Percentiles rank a stretch among this genome's conserved stretches.
Conservation (phyloP, 2,329 filamentous ascomycete species). For the Fusarium domesticum region DNA sequence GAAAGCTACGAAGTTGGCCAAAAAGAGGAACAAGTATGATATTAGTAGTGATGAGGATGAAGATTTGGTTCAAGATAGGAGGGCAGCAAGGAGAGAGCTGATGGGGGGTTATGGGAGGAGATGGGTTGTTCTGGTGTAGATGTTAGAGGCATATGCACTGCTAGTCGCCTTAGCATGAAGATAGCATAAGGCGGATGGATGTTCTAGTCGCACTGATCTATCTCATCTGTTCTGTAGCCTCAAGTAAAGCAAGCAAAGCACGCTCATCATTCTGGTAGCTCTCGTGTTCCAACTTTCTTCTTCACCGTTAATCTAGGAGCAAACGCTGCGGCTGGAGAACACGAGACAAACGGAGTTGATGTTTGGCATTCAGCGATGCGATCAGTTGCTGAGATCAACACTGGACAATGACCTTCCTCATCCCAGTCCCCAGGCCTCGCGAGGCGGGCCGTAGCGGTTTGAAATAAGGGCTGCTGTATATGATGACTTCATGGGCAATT, state of each 20-base stretch:
- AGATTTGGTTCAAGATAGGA: not conserved
- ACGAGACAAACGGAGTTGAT: not conserved
- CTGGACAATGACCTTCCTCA: not conserved
- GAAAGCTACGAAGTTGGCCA: not conserved
- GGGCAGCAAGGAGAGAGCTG: not conserved
- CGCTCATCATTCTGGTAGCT: too few relatives aligned
- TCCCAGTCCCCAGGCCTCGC: not conserved
- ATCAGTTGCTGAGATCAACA: not conserved
- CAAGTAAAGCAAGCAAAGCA: too few relatives aligned
- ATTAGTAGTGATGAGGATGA: not conserved
- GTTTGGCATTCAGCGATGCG: not conserved
- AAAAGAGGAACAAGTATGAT: not conserved
- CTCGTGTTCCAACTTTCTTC: not conserved
- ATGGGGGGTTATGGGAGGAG: not conserved
- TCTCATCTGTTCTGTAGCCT: too few relatives aligned
- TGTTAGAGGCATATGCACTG: too few relatives aligned
- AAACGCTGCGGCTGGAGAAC: not conserved
- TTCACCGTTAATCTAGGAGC: not conserved
- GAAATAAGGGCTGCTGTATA: not conserved
- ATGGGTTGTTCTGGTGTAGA: not conserved
- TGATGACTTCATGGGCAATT: not conserved
- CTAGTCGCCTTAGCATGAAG: too few relatives aligned
- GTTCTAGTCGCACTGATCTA: too few relatives aligned
- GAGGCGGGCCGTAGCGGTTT: too few relatives aligned
- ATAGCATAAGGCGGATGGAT: too few relatives aligned